Evolutionary conservation across 202 grass and related monocot genomes (phyloP), one percentile per base, ranked within the genome.

Genomic region (Hordeum pubiflorum): DNA sequence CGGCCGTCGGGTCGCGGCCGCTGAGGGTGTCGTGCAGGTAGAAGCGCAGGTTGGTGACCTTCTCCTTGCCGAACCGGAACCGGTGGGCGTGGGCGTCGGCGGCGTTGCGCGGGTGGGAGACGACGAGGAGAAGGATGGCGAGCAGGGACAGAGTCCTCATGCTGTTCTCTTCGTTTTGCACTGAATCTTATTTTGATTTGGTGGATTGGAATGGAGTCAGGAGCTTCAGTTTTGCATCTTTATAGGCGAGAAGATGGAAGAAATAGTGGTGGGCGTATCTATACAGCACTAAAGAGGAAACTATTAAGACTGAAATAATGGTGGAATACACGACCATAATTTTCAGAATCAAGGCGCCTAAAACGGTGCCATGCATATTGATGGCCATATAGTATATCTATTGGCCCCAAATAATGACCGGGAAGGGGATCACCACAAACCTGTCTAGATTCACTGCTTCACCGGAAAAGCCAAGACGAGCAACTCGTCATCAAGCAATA

Each of bases 11-110:
- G 44, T 87, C 71, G n/a, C 67, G 43, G 0, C 84, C 87, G 79
- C 77, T 37, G 6, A 87, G 33, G 34, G 58, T 87, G 91, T 85
- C 91, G 13, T 89, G 90, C 58, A 92, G 81, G 84, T 64, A 92
- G 84, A 92, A 92, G 78, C 6, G 87, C 3, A 92, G 77, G 2
- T 61, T 34, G 15, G 90, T 92, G 9, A 60, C 10, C 72, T 81
- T 86, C 83, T 65, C 88, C 1, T 1, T 9, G 4, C 75, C 71
- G 0, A 81, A 31, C 32, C 1, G 37, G 52, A 3, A 0, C 17
- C 5, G 0, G 41, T 10, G 2, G 64, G 4, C 23, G 58, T 21
- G 2, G 64, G 9, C 23, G 23, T 22, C 6, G 14, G 60, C 26
- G 13, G 75, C 78, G 15, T 24, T 13, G 13, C 44, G 41, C 0